Conservation (phyloP, 2,329 filamentous ascomycete genomes). For the Cordyceps javanica region DNA sequence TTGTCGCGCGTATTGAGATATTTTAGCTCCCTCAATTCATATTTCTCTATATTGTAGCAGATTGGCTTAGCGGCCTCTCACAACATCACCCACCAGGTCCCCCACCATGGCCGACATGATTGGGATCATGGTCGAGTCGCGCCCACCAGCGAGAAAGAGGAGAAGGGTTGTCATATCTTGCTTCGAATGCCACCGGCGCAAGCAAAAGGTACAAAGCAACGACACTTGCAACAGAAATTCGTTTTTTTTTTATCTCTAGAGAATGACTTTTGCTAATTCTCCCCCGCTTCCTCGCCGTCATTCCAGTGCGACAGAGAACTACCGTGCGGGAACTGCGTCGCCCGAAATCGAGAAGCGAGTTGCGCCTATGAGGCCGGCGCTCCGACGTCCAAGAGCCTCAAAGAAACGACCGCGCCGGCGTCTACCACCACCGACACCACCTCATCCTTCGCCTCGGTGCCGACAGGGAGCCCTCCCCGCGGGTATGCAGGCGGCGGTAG, state of each 20-base stretch:
- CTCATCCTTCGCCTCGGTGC: too few species aligned
- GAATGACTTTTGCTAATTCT: background rate
- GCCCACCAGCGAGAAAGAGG: constrained; percentile 46
- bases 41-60: background rate
- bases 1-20: background rate
- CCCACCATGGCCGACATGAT: constrained; percentile 16
- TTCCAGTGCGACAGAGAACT: constrained; percentile 51
- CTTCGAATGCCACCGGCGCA: constrained; percentile 58
- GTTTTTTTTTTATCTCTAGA: too few species aligned
- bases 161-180: constrained; percentile 57
- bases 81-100: background rate
- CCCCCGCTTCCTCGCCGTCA: background rate
- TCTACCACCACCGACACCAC: background rate
- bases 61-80: too few species aligned
- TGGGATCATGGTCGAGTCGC: constrained; percentile 8
- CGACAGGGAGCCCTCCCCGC: background rate
- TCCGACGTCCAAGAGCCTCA: constrained; percentile 25
- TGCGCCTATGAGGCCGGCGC: constrained; percentile 52
- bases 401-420: background rate
- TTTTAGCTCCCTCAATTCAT: too few species aligned
- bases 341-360: constrained; percentile 48
- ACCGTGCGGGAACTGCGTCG: constrained; percentile 54
- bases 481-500: background rate
- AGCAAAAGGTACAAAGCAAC: constrained; percentile 52
- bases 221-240: too few species aligned